Percentiles rank a stretch among this genome's conserved stretches.
These are phyloP conservation scores for Umbelopsis sp. DNA, from an alignment of 192 early-diverging fungal species.

Conservation along the genomic window DNA sequence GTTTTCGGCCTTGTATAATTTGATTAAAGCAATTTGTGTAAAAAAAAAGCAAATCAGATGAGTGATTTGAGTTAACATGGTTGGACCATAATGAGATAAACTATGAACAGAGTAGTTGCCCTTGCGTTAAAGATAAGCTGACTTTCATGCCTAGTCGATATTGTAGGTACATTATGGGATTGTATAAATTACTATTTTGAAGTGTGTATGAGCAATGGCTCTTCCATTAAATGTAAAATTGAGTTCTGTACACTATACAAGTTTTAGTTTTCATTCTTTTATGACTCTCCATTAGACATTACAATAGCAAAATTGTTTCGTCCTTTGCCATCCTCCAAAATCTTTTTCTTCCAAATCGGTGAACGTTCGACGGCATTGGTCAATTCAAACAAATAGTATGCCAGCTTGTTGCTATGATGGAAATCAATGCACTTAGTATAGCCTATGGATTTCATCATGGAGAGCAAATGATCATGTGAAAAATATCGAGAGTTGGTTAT, in stretches of 20 bases:
- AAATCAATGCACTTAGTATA: slow-evolving; percentile 56
- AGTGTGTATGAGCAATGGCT: background rate
- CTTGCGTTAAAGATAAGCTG: too few relatives aligned
- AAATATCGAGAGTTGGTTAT: slow-evolving; percentile 85
- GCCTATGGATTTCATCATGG: slow-evolving; percentile 67
- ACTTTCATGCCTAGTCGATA: background rate
- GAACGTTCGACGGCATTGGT: slow-evolving; percentile 3
- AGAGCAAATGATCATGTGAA: slow-evolving; percentile 68
- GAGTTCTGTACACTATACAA: slow-evolving; percentile 15
- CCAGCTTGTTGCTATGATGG: slow-evolving; percentile 78
- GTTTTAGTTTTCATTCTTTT: background rate
- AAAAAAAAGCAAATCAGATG: background rate
- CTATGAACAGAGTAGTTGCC: background rate
- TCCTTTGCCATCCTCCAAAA: slow-evolving; percentile 55
- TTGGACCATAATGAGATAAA: background rate
- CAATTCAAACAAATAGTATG: slow-evolving; percentile 73
- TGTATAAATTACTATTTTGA: background rate
- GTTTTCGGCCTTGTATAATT: slow-evolving; percentile 21
- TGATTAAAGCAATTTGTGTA: slow-evolving; percentile 20
- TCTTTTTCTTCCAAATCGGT: slow-evolving; percentile 58
- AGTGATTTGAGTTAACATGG: background rate
- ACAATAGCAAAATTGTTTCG: slow-evolving; percentile 81
- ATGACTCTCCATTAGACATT: slow-evolving; percentile 19
- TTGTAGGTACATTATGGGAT: background rate
- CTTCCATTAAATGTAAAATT: background rate